Evolutionary conservation across 805 yeast genomes (phyloP).

Genomic region (Komagataella populi): DNA sequence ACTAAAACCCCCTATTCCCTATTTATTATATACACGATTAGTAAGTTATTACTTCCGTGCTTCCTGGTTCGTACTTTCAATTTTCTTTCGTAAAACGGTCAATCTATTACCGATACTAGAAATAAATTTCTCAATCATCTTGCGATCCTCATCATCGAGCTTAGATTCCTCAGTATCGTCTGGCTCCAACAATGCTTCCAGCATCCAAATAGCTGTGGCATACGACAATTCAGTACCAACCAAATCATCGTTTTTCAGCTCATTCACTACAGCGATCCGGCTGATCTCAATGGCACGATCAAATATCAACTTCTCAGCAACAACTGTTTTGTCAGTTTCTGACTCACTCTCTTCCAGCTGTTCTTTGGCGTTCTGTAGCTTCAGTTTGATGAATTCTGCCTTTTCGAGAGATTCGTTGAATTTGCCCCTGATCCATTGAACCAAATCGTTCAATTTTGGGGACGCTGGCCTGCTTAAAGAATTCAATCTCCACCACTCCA

Average conservation of each 20-base stretch:
- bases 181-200: slow-evolving; percentile 64
- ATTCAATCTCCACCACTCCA: slow-evolving; percentile 76
- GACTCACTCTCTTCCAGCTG: slow-evolving; percentile 7
- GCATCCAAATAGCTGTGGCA: slow-evolving; percentile 91
- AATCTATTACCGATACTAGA: slow-evolving; percentile 73
- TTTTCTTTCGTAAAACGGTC: slow-evolving; percentile 52
- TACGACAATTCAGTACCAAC: slow-evolving; percentile 77
- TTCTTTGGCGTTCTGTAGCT: slow-evolving; percentile 36
- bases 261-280: slow-evolving; percentile 81
- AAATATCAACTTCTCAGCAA: slow-evolving; percentile 78
- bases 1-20: background rate
- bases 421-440: slow-evolving; percentile 84
- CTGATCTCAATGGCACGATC: slow-evolving; percentile 92
- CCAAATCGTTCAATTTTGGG: slow-evolving; percentile 47
- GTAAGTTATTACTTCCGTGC: background rate
- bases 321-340: slow-evolving; percentile 16
- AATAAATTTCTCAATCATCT: slow-evolving; percentile 69
- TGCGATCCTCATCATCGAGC: slow-evolving; percentile 60
- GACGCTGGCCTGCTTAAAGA: slow-evolving; percentile 17
- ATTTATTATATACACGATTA: background rate
- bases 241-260: slow-evolving; percentile 60
- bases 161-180: slow-evolving; percentile 23
- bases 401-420: slow-evolving; percentile 83
- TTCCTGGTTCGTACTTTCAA: slow-evolving; percentile 14
- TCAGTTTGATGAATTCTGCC: slow-evolving; percentile 65